These are phyloP conservation scores for Dendrobium chrysotoxum DNA, from an alignment of 106 monocot genomes.

Conservation along the genomic window DNA sequence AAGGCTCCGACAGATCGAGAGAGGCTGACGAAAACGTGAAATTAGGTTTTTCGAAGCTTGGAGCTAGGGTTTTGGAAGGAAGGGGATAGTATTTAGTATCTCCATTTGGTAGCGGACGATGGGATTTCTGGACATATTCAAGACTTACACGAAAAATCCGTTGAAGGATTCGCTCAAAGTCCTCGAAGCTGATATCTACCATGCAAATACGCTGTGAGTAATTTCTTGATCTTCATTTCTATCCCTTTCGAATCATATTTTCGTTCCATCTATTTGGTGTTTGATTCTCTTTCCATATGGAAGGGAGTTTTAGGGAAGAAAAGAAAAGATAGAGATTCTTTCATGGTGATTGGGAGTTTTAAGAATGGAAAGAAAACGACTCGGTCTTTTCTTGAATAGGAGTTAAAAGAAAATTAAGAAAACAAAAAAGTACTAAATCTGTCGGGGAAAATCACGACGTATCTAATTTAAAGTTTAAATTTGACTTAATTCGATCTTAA, in stretches of 20 bases:
- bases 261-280: background rate
- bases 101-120: background rate
- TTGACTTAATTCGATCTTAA: no score
- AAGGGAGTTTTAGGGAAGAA: no score
- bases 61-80: background rate
- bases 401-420: background rate
- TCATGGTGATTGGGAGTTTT: background rate
- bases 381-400: background rate
- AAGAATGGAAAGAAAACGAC: background rate
- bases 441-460: no score
- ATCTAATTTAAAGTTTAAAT: no score
- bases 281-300: background rate
- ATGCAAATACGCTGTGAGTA: conserved; percentile 74
- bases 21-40: background rate
- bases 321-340: background rate
- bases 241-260: no score
- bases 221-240: background rate
- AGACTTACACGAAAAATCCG: conserved; percentile 49
- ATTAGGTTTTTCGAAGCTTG: background rate
- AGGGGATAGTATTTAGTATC: background rate
- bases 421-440: background rate
- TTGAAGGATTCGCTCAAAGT: conserved; percentile 86
- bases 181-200: conserved; percentile 93
- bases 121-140: background rate
- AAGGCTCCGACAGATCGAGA: no score